Conservation (phyloP, 352 stramenopile genomes). For the Pythium rishiriense region DNA sequence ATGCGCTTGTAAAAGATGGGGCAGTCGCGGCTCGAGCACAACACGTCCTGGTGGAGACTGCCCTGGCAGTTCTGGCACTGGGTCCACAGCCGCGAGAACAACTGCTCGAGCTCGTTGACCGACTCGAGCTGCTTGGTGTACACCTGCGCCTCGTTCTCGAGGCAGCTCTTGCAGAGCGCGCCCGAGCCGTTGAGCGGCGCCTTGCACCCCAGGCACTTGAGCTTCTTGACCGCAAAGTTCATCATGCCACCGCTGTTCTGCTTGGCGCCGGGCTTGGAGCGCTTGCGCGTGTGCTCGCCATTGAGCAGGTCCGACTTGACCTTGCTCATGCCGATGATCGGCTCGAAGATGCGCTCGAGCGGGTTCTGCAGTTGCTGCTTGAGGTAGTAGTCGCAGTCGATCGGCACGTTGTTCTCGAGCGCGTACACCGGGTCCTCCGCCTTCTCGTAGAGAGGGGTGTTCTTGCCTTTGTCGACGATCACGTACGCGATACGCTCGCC, state of each 20-base stretch:
- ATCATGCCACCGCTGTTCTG: constrained; percentile 98
- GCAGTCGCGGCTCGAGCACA: constrained; percentile 98
- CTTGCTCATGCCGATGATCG: constrained; percentile 95
- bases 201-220: constrained; percentile 98
- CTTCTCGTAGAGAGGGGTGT: constrained; percentile 96
- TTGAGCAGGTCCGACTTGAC: constrained; percentile 91
- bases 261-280: constrained; percentile 95
- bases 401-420: constrained; percentile 98
- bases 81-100: constrained; percentile 97
- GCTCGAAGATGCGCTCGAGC: constrained; percentile 98
- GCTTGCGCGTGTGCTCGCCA: constrained; percentile 97
- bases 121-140: constrained; percentile 94
- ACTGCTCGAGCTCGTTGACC: constrained; percentile 92
- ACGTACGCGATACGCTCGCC: constrained; percentile 99
- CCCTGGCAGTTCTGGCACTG: constrained; percentile 99
- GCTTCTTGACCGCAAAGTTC: constrained; percentile 98
- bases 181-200: constrained; percentile 87
- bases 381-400: constrained; percentile 99
- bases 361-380: constrained; percentile 98
- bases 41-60: constrained; percentile 94
- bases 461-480: constrained; percentile 98
- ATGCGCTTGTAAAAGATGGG: constrained; percentile 99
- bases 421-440: constrained; percentile 99
- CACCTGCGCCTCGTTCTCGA: constrained; percentile 92
- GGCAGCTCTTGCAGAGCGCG: constrained; percentile 94